phyloP scores from a whole-genome alignment of 495 filamentous ascomycete species.

The Neurospora sp. region DNA sequence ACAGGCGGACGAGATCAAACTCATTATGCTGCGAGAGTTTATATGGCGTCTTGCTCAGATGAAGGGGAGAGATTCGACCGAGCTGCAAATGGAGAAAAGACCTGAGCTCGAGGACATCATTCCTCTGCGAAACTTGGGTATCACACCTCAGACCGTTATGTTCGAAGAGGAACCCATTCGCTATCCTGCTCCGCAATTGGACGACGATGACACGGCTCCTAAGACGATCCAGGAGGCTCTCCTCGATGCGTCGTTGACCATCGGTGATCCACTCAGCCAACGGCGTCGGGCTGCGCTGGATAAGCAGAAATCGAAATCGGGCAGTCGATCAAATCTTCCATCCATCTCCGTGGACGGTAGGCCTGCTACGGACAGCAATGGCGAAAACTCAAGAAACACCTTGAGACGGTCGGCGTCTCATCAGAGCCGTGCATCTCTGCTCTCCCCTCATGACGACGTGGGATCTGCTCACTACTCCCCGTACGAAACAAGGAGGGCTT shows the following conservation, averaged over 20 bases:
- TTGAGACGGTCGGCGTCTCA: slow-evolving; percentile 20
- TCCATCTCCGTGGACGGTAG: slow-evolving; percentile 26
- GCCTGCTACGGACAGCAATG: slow-evolving; percentile 14
- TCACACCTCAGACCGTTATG: slow-evolving; percentile 80
- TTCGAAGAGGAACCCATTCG: slow-evolving; percentile 59
- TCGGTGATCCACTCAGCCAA: slow-evolving; percentile 55
- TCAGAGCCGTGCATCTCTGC: slow-evolving; percentile 13
- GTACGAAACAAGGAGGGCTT: slow-evolving; percentile 28
- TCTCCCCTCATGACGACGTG: slow-evolving; percentile 20
- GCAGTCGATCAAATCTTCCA: neutral
- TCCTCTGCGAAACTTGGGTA: slow-evolving; percentile 54
- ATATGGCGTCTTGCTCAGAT: slow-evolving; percentile 77
- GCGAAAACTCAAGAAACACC: slow-evolving; percentile 18
- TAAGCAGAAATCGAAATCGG: slow-evolving; percentile 28
- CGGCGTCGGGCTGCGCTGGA: slow-evolving; percentile 46
- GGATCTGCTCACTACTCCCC: slow-evolving; percentile 29
- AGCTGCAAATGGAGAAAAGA: slow-evolving; percentile 8
- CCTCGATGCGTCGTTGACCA: slow-evolving; percentile 82
- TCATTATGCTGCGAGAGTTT: slow-evolving; percentile 78
- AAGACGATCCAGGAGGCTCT: slow-evolving; percentile 85
- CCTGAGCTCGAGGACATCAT: slow-evolving; percentile 57
- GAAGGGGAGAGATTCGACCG: slow-evolving; percentile 46
- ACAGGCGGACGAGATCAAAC: slow-evolving; percentile 79
- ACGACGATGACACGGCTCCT: slow-evolving; percentile 34
- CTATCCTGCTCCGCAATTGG: slow-evolving; percentile 11